Conservation (phyloP, 805 yeast genomes). For the Blastobotrys terrestris region DNA sequence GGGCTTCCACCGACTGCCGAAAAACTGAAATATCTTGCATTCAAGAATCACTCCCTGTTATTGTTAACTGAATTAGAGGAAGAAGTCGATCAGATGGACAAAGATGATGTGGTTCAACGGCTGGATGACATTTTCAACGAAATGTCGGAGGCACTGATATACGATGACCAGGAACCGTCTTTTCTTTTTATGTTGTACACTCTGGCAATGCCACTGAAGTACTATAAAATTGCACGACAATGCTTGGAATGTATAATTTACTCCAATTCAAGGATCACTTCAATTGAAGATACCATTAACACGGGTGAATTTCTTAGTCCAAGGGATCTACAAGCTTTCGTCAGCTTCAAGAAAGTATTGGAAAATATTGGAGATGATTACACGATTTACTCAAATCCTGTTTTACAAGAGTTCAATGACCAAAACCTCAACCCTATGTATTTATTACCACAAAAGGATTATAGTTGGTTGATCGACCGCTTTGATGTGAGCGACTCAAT, state of each 20-base stretch:
- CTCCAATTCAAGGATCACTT: slow-evolving; percentile 13
- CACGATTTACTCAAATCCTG: slow-evolving; percentile 3
- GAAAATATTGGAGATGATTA: slow-evolving; percentile 13
- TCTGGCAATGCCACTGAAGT: slow-evolving; percentile 17
- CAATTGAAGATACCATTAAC: slow-evolving; percentile 12
- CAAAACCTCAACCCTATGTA: slow-evolving; percentile 2
- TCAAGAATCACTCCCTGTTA: slow-evolving; percentile 76
- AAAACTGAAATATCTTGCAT: slow-evolving; percentile 66
- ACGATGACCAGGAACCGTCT: slow-evolving; percentile 21
- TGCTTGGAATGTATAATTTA: slow-evolving; percentile 20
- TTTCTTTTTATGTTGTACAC: slow-evolving; percentile 18
- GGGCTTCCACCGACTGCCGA: slow-evolving; percentile 63
- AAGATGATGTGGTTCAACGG: slow-evolving; percentile 26
- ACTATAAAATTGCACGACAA: slow-evolving; percentile 19
- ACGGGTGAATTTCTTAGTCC: slow-evolving; percentile 15
- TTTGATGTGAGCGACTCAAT: slow-evolving; percentile 9
- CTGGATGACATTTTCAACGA: slow-evolving; percentile 50
- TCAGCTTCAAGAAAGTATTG: slow-evolving; percentile 6
- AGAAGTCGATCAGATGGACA: slow-evolving; percentile 23
- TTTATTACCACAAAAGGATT: slow-evolving; percentile 4
- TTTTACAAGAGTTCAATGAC: slow-evolving; percentile 1
- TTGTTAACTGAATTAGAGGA: slow-evolving; percentile 40
- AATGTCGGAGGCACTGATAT: slow-evolving; percentile 49
- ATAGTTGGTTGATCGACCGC: slow-evolving; percentile 10
- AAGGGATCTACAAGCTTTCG: slow-evolving; percentile 10